Conservation (phyloP, 75 land plant species). For the Sequoiadendron giganteum region DNA sequence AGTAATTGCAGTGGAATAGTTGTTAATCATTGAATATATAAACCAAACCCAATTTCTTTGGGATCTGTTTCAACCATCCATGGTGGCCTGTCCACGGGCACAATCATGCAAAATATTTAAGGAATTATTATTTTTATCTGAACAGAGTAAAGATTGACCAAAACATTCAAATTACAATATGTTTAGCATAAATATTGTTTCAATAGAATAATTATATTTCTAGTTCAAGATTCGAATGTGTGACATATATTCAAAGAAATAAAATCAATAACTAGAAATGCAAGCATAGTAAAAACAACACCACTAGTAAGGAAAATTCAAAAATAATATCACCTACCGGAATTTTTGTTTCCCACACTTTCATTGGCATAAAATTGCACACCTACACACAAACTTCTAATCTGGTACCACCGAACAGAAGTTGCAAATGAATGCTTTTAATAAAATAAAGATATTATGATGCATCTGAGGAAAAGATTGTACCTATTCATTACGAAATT, state of each 20-base stretch:
- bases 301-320: neutral
- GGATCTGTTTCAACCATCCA: constrained; percentile 88
- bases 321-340: neutral
- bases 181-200: neutral
- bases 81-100: constrained; percentile 45
- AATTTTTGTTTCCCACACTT: neutral
- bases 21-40: constrained; percentile 46
- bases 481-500: constrained; percentile 94
- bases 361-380: neutral
- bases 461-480: neutral
- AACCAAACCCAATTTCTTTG: constrained; percentile 71
- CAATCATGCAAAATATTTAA: neutral
- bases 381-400: neutral
- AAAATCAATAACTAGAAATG: neutral
- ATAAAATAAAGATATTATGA: neutral
- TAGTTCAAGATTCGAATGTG: neutral
- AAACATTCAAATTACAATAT: neutral
- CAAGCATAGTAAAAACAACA: neutral
- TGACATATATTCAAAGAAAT: neutral
- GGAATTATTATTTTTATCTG: neutral
- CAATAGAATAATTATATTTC: neutral
- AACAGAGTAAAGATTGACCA: neutral
- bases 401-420: neutral
- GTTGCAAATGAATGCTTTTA: neutral
- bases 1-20: neutral